Conservation (phyloP, 805 yeast species). For the Suhomyces xylopsoci region DNA sequence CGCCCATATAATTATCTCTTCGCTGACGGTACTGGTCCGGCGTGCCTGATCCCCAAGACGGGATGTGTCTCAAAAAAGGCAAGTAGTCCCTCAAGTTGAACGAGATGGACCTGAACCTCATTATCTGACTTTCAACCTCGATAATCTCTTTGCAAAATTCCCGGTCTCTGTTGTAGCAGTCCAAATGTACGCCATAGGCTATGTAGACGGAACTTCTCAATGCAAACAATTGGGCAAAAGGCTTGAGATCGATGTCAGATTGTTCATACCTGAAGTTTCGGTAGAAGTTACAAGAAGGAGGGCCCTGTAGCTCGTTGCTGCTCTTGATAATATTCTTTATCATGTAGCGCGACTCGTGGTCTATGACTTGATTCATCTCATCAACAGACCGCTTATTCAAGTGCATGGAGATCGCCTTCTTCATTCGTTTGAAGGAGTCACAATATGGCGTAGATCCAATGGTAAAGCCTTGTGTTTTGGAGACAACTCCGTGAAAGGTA, state of each 20-base stretch:
- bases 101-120: conserved; percentile 54
- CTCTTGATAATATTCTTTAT: conserved; percentile 14
- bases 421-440: conserved; percentile 41
- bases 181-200: conserved; percentile 52
- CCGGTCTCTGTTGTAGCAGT: conserved; percentile 35
- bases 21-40: conserved; percentile 29
- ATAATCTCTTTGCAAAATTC: conserved; percentile 50
- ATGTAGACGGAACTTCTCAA: conserved; percentile 48
- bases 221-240: conserved; percentile 47
- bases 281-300: conserved; percentile 19
- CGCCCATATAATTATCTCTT: conserved; percentile 49
- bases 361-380: conserved; percentile 31
- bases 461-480: conserved; percentile 55
- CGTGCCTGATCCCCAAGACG: conserved; percentile 10
- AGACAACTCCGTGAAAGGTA: conserved; percentile 65
- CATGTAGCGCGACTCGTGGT: conserved; percentile 31
- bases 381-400: conserved; percentile 39
- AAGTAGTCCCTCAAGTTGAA: conserved; percentile 55
- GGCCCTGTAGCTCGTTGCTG: conserved; percentile 12
- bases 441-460: conserved; percentile 66
- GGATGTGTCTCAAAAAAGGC: conserved; percentile 40
- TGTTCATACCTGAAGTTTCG: conserved; percentile 6
- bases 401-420: conserved; percentile 47
- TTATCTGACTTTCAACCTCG: conserved; percentile 53
- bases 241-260: conserved; percentile 39